Base-by-base conservation (phyloP, 164 flowering plant genomes). In the Chloranthus sessilifolius region DNA sequence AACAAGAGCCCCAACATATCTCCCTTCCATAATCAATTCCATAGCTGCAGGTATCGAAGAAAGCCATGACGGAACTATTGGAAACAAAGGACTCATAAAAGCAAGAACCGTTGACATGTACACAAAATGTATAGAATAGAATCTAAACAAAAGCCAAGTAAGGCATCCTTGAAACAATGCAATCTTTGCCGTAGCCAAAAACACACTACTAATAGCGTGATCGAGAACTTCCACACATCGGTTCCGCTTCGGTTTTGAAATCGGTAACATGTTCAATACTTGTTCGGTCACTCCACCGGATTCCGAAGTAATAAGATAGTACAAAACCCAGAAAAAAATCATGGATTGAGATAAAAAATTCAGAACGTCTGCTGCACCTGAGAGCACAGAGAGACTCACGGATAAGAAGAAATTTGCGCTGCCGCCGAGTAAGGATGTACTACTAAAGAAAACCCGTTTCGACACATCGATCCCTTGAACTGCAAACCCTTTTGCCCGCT, bases 231-330 rank as follows among this genome's bases (percentile, higher is more conserved):
- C 90, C 16, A 82, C 95, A 60, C 83, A 81, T 7, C 92, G 72
- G 2, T 54, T 47, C 53, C 96, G 71, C 0, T 81, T 71, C 0
- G 78, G 53, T 26, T 62, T 61, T 10, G 89, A 65, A 21, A 89
- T 74, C 1, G 97, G 97, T 46, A 94, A 47, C 96, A 94, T 76
- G 24, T 56, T 26, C 73, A 94, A 66, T 2, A 76, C 92, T 59
- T 94, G 97, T 51, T 87, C 85, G 1, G 91, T 94, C 20, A 89
- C 99, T 14, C 97, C 99, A 43, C 97, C 99, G 24, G 97, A 84
- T 43, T 89, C 90, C 3, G 97, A 76, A 23, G 99, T 86, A 49
- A 94, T 89, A 7, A 94, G 79, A 63, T 74, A 82, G 52, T 86
- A 88, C 56, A 89, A 55, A 51, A 89, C 81, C 97, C 88, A 94